Evolutionary conservation across 2,329 filamentous ascomycete species (phyloP), one percentile per base, ranked within the genome.

Genomic region (Aspergillus sp.): DNA sequence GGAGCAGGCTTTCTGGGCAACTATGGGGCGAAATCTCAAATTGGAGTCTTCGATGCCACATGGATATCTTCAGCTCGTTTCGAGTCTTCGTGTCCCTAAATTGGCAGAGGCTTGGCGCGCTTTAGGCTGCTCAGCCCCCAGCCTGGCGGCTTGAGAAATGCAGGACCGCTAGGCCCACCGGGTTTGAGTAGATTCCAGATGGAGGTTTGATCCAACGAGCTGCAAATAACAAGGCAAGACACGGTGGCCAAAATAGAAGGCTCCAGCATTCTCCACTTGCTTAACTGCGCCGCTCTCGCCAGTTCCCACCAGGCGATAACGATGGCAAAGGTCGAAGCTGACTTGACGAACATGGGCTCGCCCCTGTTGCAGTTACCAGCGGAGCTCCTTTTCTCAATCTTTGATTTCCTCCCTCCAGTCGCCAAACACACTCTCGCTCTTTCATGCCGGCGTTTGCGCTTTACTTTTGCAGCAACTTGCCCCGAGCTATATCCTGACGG

Each of bases 301-400:
- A 19, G 45, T 46, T 30, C 49, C 25, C 23, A 31, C 25, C 2
- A 30, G 23, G n/a, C 51, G 9, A 41, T 23, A 34, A 22, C 45
- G n/a, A 47, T 47, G 11, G 13, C 43, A 7, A 46, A 6, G 46
- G 11, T 4, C 13, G 34, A 15, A 41, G 34, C 34, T 41, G 34
- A 15, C 11, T 15, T 13, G 34, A 41, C 2, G 34, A 43, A 9
- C 34, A 61, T 57, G 53, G 19, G 31, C 28, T 28, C 41, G 2
- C 3, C 4, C 38, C 48, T 57, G 7, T 25, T 53, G 7, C 28
- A 15, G 7, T 49, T 61, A n/a, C 59, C 59, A 22, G 56, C 34
- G 13, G 59, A 61, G 53, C 38, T 61, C 17, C 59, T 56, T 7
- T 25, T 61, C 28, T 22, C 22, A n/a, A 61, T 57, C 15, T 56